Conservation (phyloP, 371 early-diverging fungal species). For the Syncephalis fuscata region DNA sequence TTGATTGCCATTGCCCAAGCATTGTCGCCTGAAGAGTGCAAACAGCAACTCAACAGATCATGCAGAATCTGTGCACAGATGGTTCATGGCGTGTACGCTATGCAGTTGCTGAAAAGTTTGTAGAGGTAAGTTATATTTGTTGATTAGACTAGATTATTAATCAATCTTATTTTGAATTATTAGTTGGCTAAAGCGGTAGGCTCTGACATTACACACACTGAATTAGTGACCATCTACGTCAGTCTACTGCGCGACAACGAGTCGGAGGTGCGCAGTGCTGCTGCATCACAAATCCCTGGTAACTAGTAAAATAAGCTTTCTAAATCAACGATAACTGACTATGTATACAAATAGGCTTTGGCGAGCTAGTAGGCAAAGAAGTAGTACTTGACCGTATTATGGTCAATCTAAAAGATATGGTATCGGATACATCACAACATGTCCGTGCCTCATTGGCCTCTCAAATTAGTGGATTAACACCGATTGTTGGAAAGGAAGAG, state of each 20-base stretch:
- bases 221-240: slow-evolving; percentile 57
- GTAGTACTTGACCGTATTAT: slow-evolving; percentile 62
- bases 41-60: slow-evolving; percentile 49
- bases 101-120: slow-evolving; percentile 95
- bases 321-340: neutral
- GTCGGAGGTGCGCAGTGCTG: slow-evolving; percentile 93
- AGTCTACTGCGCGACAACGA: slow-evolving; percentile 82
- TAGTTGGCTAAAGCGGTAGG: slow-evolving; percentile 73
- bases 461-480: slow-evolving; percentile 88
- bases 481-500: slow-evolving; percentile 86
- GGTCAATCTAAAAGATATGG: slow-evolving; percentile 81
- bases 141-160: too few species aligned
- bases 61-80: slow-evolving; percentile 68
- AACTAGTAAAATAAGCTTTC: slow-evolving; percentile 6
- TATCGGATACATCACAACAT: slow-evolving; percentile 86
- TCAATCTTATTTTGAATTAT: neutral
- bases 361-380: slow-evolving; percentile 61
- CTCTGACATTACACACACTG: slow-evolving; percentile 48
- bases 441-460: slow-evolving; percentile 91
- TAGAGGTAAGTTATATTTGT: slow-evolving; percentile 33
- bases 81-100: slow-evolving; percentile 97
- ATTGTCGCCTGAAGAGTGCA: slow-evolving; percentile 56
- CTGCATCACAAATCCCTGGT: slow-evolving; percentile 76
- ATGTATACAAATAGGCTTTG: slow-evolving; percentile 38
- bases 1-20: slow-evolving; percentile 78